phyloP scores from a whole-genome alignment of 2,329 filamentous ascomycete genomes.

The Lecanicillium sp. region DNA sequence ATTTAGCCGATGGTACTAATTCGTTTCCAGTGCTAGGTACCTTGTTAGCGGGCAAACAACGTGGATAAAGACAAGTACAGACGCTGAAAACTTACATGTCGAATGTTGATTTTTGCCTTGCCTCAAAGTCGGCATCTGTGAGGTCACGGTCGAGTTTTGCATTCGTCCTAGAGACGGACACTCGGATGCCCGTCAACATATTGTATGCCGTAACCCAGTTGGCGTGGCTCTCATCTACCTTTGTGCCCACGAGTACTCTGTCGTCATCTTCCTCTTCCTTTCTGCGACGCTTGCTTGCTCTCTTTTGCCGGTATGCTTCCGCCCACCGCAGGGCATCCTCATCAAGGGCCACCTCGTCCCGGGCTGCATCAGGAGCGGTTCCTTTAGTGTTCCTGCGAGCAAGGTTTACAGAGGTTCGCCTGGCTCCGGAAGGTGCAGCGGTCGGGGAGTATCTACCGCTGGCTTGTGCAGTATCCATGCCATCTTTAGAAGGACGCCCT shows the following conservation, averaged over 20 bases:
- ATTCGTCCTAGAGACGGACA: slow-evolving; percentile 91
- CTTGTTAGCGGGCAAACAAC: slow-evolving; percentile 10
- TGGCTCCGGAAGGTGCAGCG: slow-evolving; percentile 44
- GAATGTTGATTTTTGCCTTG: slow-evolving; percentile 96
- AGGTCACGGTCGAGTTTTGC: slow-evolving; percentile 90
- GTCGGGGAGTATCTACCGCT: slow-evolving; percentile 77
- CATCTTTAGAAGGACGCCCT: slow-evolving; percentile 65
- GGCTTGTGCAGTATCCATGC: slow-evolving; percentile 55
- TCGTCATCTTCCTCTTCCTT: slow-evolving; percentile 89
- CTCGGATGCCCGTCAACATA: slow-evolving; percentile 97
- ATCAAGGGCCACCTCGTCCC: slow-evolving; percentile 78
- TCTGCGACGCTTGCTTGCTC: slow-evolving; percentile 75
- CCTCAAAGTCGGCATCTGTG: slow-evolving; percentile 85
- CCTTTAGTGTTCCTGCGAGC: slow-evolving; percentile 75
- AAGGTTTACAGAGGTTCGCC: slow-evolving; percentile 76
- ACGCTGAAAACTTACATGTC: slow-evolving; percentile 63
- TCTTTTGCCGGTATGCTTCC: slow-evolving; percentile 84
- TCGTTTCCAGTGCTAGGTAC: slow-evolving; percentile 79
- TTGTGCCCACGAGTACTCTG: slow-evolving; percentile 88
- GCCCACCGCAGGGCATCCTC: slow-evolving; percentile 90
- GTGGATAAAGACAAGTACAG: neutral
- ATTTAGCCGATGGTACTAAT: slow-evolving; percentile 93
- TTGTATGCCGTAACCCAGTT: slow-evolving; percentile 99
- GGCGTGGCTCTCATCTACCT: slow-evolving; percentile 93
- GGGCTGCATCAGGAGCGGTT: slow-evolving; percentile 65